Base-by-base conservation (phyloP, 495 filamentous ascomycete genomes). In the Penicillium salamii region DNA sequence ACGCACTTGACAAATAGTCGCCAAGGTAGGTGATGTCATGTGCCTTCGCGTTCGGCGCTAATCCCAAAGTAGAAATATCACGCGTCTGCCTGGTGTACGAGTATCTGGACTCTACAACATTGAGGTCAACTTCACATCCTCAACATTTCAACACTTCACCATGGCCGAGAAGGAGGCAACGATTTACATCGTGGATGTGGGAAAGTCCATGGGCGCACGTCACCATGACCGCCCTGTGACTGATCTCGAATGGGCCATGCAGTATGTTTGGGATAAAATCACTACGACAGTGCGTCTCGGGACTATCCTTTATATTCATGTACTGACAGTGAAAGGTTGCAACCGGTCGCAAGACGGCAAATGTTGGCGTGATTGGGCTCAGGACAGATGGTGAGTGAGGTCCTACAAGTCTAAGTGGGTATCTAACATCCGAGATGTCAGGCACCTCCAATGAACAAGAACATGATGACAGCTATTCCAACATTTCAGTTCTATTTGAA, bases 111-210 rank as follows among this genome's bases (percentile, higher is more conserved):
- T 41, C 47, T 32, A 28, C 40, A 20, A 24, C 46, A 54, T 46
- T 55, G 46, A 58, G 18, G 29, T 39, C 44, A 17, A 36, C 49
- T 34, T 41, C 18, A 46, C 24, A 48, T 39, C 32, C 19, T 14
- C 35, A 34, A 26, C 46, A 56, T 38, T 33, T 14, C 35, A 34
- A 26, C 46, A 56, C 37, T 33, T 54, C 38, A 57, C 36, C 42
- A 98, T 98, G 93, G 88, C 93, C 24, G 86, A 89, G 40, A 99
- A 99, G 66, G 89, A 96, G 69, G 89, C 90, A 11, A 91, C 89
- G 5, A 83, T 97, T 13, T 99, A 95, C 67, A 83, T 97, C 57
- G 67, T 99, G 40, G 92, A 97, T 66, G 76, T 95, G 19, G 91
- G 89, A 41, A 69, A 67, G 53, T 89, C 93, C 15, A 97, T 96